These are phyloP conservation scores for Penicillium robsamsonii DNA, from an alignment of 495 filamentous ascomycete species.

Conservation along the genomic window DNA sequence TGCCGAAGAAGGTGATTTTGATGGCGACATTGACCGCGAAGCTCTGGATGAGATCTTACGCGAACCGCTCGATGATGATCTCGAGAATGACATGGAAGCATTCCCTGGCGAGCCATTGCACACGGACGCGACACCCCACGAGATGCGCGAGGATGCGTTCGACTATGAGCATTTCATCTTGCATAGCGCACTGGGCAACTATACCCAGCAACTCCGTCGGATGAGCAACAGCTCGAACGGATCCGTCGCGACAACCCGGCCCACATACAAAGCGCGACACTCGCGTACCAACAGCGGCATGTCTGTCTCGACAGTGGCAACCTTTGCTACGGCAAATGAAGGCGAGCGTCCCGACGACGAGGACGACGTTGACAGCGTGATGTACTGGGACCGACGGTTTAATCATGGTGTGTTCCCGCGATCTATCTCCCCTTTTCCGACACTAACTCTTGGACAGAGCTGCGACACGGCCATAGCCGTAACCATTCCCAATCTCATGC, in stretches of 20 bases:
- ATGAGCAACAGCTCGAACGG: constrained; percentile 61
- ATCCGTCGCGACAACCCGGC: constrained; percentile 72
- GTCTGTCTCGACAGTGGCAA: constrained; percentile 73
- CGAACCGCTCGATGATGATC: constrained; percentile 42
- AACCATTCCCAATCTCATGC: constrained; percentile 11
- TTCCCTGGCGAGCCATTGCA: constrained; percentile 8
- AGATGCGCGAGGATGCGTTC: constrained; percentile 95
- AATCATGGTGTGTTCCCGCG: constrained; percentile 34
- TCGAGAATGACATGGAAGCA: constrained; percentile 20
- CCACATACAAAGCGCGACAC: constrained; percentile 30
- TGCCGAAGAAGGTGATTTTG: constrained; percentile 48
- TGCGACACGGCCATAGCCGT: constrained; percentile 25
- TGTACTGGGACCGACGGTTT: constrained; percentile 46
- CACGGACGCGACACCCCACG: constrained; percentile 58
- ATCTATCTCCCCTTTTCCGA: not conserved
- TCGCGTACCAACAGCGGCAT: constrained; percentile 57
- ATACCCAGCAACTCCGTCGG: constrained; percentile 50
- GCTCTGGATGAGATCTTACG: constrained; percentile 43
- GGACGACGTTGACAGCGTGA: constrained; percentile 38
- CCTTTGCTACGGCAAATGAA: constrained; percentile 83
- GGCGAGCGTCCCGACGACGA: constrained; percentile 46
- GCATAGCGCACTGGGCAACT: constrained; percentile 82
- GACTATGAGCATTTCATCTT: constrained; percentile 96
- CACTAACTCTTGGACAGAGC: constrained; percentile 21
- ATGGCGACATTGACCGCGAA: constrained; percentile 54